Base-by-base conservation (phyloP, 805 yeast species). In the Starmerella lactis-condensi region DNA sequence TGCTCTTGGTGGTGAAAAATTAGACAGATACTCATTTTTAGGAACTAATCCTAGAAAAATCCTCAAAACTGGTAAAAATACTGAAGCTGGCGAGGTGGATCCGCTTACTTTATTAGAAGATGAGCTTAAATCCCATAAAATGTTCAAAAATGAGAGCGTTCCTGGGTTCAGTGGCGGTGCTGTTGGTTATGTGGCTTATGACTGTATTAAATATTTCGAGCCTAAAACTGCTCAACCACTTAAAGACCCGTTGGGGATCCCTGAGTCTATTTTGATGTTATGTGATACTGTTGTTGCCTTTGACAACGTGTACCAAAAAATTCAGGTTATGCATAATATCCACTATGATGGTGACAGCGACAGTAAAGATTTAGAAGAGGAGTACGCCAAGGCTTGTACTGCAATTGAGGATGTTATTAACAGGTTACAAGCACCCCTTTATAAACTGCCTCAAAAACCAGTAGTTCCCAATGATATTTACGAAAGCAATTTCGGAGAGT, bases 171-270 rank as follows among this genome's bases (percentile, higher is more conserved):
- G 83, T 44, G 98, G 99, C 35, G 99, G 99, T 40, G 96, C 96
- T 5, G 66, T 85, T 33, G 99, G 99, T 2, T 89, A 82, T 51
- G 72, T 89, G 26, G 79, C 95, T 1, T 89, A 89, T 48, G 99
- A 89, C 54, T 89, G 99, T 60, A 76, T 89, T 48, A 77, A 81
- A 51, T 89, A 89, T 55, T 89, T 89, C 44, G 99, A 89, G 57
- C 99, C 99, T 37, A 73, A 65, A 44, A 85, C 96, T 1, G 65
- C 64, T 37, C 67, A 78, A 41, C 64, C 59, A 2, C 61, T 83
- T 43, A 69, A 75, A 43, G 96, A 89, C 52, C 72, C 74, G 1
- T 58, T 89, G 44, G 55, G 76, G 38, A 65, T 89, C 8, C 99
- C 99, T 1, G 99, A 89, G 56, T 75, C 94, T 2, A 73, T 75